phyloP scores from a whole-genome alignment of 2,329 filamentous ascomycete genomes.

The Rhynchosporium agropyri region DNA sequence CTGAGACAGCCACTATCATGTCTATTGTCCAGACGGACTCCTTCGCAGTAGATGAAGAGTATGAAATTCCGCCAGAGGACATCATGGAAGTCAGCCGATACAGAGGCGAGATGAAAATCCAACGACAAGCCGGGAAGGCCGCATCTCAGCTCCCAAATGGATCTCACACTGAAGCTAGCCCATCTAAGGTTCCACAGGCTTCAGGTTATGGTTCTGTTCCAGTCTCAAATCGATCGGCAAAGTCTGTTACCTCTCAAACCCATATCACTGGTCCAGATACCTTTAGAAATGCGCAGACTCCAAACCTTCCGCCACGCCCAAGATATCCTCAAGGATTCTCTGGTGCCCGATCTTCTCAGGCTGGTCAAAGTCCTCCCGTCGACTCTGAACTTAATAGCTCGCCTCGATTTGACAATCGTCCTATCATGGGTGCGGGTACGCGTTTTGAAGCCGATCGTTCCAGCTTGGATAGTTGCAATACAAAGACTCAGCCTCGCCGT shows the following conservation, averaged over 20 bases:
- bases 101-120: conserved; percentile 33
- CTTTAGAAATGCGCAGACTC: background rate
- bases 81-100: conserved; percentile 51
- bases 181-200: background rate
- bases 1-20: conserved; percentile 50
- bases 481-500: background rate
- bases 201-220: background rate
- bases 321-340: background rate
- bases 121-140: background rate
- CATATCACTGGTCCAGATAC: background rate
- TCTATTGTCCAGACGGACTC: conserved; percentile 70
- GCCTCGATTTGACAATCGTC: background rate
- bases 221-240: background rate
- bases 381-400: background rate
- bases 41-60: conserved; percentile 70
- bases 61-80: conserved; percentile 65
- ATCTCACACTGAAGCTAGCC: background rate
- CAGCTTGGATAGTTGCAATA: background rate
- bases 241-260: background rate
- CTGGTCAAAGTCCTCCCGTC: background rate
- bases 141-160: background rate
- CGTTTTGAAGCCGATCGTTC: background rate
- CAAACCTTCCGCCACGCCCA: background rate
- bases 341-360: background rate
- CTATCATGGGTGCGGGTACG: conserved; percentile 4